Conservation (phyloP, 495 filamentous ascomycete genomes). For the Thermochaetoides thermophila region DNA sequence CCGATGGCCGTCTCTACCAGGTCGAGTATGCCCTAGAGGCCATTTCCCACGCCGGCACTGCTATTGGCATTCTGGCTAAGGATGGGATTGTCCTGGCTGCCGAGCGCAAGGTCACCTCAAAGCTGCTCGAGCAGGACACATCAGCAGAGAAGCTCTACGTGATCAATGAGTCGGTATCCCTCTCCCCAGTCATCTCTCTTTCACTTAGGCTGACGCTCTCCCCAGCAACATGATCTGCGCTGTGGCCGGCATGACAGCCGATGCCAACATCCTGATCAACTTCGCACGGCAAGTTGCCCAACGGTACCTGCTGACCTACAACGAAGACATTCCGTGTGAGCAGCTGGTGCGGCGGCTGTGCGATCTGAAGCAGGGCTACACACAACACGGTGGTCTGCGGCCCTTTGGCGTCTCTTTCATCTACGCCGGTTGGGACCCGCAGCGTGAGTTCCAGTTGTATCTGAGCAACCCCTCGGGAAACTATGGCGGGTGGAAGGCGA, state of each 20-base stretch:
- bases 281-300: constrained; percentile 94
- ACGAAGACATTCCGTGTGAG: constrained; percentile 98
- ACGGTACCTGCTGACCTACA: constrained; percentile 94
- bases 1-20: constrained; percentile 94
- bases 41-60: constrained; percentile 95
- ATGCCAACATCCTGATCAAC: constrained; percentile 99
- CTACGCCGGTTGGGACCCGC: constrained; percentile 93
- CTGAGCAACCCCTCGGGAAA: constrained; percentile 99
- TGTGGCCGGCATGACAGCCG: constrained; percentile 96
- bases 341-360: constrained; percentile 94
- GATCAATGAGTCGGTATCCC: constrained; percentile 70
- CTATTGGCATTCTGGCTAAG: constrained; percentile 87
- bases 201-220: constrained; percentile 2
- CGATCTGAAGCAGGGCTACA: constrained; percentile 98
- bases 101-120: constrained; percentile 99
- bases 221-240: constrained; percentile 98
- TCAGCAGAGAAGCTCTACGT: constrained; percentile 99
- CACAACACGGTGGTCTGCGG: constrained; percentile 91
- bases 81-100: constrained; percentile 97
- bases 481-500: constrained; percentile 98
- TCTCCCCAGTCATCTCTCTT: background rate
- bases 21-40: constrained; percentile 98
- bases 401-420: constrained; percentile 99
- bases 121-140: constrained; percentile 97
- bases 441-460: constrained; percentile 95